Evolutionary conservation across 2,329 filamentous ascomycete genomes (phyloP).

Genomic region (Xylaria sp.): DNA sequence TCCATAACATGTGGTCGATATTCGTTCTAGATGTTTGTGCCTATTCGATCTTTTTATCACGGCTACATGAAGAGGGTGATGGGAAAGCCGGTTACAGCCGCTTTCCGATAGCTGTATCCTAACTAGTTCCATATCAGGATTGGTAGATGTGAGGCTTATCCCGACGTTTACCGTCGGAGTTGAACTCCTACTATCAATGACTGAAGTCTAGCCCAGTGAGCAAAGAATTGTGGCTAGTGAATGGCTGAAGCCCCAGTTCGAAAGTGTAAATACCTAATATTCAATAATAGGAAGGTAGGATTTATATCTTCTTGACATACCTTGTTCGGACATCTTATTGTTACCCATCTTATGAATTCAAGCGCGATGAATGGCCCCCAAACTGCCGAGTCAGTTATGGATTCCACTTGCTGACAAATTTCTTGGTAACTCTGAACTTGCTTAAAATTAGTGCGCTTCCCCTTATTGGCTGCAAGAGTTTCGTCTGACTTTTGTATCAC

Average conservation of each 20-base stretch:
- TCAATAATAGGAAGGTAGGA: not conserved
- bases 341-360: not conserved
- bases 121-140: not conserved
- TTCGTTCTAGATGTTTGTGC: constrained; percentile 6
- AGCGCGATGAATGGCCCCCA: too few species aligned
- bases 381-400: not conserved
- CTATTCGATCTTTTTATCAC: not conserved
- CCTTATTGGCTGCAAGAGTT: not conserved
- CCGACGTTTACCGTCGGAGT: constrained; percentile 29
- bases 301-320: not conserved
- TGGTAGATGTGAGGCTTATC: not conserved
- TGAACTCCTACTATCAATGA: not conserved
- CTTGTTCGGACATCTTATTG: not conserved
- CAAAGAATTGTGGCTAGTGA: not conserved
- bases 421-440: not conserved
- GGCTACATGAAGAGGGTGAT: not conserved
- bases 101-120: constrained; percentile 21
- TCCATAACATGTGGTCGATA: not conserved
- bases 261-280: not conserved
- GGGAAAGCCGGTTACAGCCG: constrained; percentile 28
- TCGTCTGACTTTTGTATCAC: not conserved
- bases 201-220: not conserved
- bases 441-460: not conserved
- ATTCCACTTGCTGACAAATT: constrained; percentile 7
- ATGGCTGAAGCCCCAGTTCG: not conserved